Evolutionary conservation across 345 rosid genomes (phyloP).

Genomic region (Gossypium arboreum): DNA sequence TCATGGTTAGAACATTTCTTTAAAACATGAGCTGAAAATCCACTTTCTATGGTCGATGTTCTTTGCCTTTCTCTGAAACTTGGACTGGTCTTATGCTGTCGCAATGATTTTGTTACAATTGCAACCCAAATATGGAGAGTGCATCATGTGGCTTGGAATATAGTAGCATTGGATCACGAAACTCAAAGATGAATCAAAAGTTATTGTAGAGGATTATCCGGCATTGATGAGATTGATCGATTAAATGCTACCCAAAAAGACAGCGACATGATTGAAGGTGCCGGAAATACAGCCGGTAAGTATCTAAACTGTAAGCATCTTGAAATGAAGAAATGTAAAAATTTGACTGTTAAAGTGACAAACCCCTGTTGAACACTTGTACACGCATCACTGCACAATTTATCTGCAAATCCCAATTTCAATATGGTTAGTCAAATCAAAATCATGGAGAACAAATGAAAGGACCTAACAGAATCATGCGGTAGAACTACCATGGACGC

Average conservation of each 20-base stretch:
- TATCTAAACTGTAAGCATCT: constrained; percentile 21
- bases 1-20: no score
- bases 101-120: not conserved
- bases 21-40: not conserved
- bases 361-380: not conserved
- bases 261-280: constrained; percentile 13
- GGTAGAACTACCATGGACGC: no score
- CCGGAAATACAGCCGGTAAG: not conserved
- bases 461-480: not conserved
- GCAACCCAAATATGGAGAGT: not conserved
- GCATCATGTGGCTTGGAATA: not conserved
- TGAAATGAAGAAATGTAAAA: constrained; percentile 19
- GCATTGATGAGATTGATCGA: constrained; percentile 22
- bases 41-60: not conserved
- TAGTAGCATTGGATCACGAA: not conserved
- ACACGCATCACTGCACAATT: not conserved
- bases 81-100: not conserved
- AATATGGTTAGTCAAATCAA: not conserved
- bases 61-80: not conserved
- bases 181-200: not conserved
- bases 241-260: constrained; percentile 25
- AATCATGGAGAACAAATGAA: not conserved
- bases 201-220: not conserved
- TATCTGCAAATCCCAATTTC: not conserved
- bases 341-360: constrained; percentile 19